phyloP scores from a whole-genome alignment of 371 early-diverging fungal genomes.

The Mortierella sp. region DNA sequence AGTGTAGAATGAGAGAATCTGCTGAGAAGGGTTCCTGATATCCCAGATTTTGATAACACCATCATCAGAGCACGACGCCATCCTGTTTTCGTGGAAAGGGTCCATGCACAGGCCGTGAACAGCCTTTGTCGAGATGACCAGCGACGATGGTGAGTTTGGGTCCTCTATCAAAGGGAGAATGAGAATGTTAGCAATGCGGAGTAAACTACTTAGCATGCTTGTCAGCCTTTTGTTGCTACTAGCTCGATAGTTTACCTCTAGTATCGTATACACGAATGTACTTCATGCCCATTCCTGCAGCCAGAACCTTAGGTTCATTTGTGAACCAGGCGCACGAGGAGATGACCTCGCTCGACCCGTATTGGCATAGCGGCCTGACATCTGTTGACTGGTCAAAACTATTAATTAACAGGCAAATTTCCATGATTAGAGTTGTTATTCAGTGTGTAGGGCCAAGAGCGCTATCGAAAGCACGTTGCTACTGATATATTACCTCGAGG shows the following conservation, averaged over 20 bases:
- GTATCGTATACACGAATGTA: conserved; percentile 83
- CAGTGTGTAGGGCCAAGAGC: no score
- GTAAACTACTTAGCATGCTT: background rate
- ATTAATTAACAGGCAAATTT: background rate
- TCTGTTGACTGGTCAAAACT: conserved; percentile 44
- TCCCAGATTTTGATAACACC: conserved; percentile 87
- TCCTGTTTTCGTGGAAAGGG: conserved; percentile 78
- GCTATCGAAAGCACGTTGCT: background rate
- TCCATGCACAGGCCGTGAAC: conserved; percentile 80
- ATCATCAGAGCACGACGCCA: conserved; percentile 83
- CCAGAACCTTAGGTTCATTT: conserved; percentile 65
- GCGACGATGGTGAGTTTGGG: conserved; percentile 49
- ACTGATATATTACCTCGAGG: conserved; percentile 30
- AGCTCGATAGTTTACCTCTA: conserved; percentile 60
- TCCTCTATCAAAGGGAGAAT: conserved; percentile 26
- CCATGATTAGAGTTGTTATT: no score
- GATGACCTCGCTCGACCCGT: conserved; percentile 81
- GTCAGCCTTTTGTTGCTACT: background rate
- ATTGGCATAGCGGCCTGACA: conserved; percentile 70
- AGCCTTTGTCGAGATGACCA: conserved; percentile 80
- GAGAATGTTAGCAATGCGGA: background rate
- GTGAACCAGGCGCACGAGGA: conserved; percentile 84
- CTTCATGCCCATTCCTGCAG: conserved; percentile 85
- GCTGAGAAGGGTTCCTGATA: conserved; percentile 73
- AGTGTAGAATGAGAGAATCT: conserved; percentile 60